These are phyloP conservation scores for Parasitella parasitica DNA, from an alignment of 371 early-diverging fungal genomes.

Conservation along the genomic window DNA sequence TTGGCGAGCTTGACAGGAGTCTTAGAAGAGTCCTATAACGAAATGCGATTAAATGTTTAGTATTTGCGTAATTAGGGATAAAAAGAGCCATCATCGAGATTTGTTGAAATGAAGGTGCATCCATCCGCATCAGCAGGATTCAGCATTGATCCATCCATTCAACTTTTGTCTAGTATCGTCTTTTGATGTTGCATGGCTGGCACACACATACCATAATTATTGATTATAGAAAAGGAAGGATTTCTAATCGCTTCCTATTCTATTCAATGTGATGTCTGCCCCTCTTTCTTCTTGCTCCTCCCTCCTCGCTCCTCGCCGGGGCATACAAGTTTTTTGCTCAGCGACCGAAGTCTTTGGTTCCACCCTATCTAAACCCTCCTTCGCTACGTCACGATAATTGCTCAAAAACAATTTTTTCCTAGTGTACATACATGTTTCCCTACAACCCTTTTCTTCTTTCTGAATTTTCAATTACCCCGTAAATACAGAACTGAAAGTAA, in stretches of 20 bases:
- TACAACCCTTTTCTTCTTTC: neutral
- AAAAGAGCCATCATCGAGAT: too few relatives aligned
- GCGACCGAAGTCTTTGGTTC: neutral
- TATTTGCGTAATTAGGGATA: too few relatives aligned
- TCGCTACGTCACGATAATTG: neutral
- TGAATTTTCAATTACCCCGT: neutral
- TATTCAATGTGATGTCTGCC: neutral
- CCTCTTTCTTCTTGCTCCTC: too few relatives aligned
- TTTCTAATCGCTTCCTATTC: neutral
- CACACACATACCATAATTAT: constrained; percentile 12
- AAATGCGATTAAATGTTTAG: too few relatives aligned
- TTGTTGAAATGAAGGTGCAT: neutral
- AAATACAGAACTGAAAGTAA: neutral
- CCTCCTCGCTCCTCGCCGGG: neutral
- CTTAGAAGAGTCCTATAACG: constrained; percentile 48
- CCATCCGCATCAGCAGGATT: neutral
- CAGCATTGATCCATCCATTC: neutral
- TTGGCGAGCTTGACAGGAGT: constrained; percentile 86
- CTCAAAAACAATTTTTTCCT: neutral
- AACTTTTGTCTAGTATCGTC: neutral
- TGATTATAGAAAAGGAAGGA: constrained; percentile 13
- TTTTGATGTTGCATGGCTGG: neutral
- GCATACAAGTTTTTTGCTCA: neutral
- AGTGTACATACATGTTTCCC: neutral
- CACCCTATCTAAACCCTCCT: neutral